These are phyloP conservation scores for Ogataea hybrid DNA, from an alignment of 1,139 yeast species.

Conservation along the genomic window DNA sequence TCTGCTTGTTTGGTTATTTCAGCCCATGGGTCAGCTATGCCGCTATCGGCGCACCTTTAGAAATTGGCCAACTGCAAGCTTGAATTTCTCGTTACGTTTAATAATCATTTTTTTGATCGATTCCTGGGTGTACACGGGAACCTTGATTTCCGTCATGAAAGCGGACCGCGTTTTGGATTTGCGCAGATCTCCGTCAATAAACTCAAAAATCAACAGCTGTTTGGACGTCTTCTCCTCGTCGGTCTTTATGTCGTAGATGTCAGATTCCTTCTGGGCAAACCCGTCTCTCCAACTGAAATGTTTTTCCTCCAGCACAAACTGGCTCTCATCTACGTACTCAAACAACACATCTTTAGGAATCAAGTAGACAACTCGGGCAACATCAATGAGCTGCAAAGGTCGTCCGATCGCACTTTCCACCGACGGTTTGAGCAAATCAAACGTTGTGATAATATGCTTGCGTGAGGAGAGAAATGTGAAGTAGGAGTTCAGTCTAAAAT, in stretches of 20 bases:
- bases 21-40: slow-evolving; percentile 37
- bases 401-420: slow-evolving; percentile 45
- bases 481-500: slow-evolving; percentile 50
- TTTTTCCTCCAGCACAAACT: slow-evolving; percentile 50
- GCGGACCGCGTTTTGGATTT: slow-evolving; percentile 39
- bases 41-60: slow-evolving; percentile 35
- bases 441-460: slow-evolving; percentile 54
- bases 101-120: slow-evolving; percentile 59
- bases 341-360: slow-evolving; percentile 68
- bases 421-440: slow-evolving; percentile 46
- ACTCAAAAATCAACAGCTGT: slow-evolving; percentile 71
- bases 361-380: slow-evolving; percentile 61
- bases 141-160: slow-evolving; percentile 34
- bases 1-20: slow-evolving; percentile 37
- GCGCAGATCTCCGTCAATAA: slow-evolving; percentile 62
- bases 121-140: slow-evolving; percentile 46
- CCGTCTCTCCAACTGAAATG: slow-evolving; percentile 44
- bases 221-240: slow-evolving; percentile 35
- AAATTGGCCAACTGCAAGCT: slow-evolving; percentile 40
- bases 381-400: slow-evolving; percentile 43
- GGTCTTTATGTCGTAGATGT: slow-evolving; percentile 46
- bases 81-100: slow-evolving; percentile 56
- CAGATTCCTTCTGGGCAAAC: slow-evolving; percentile 45
- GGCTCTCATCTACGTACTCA: slow-evolving; percentile 75
- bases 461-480: slow-evolving; percentile 55